A percentile compares a stretch with the other conserved stretches of the same genome.
These are phyloP conservation scores for Aurantiochytrium sp. DNA, from an alignment of 108 stramenopile genomes.

Conservation along the genomic window DNA sequence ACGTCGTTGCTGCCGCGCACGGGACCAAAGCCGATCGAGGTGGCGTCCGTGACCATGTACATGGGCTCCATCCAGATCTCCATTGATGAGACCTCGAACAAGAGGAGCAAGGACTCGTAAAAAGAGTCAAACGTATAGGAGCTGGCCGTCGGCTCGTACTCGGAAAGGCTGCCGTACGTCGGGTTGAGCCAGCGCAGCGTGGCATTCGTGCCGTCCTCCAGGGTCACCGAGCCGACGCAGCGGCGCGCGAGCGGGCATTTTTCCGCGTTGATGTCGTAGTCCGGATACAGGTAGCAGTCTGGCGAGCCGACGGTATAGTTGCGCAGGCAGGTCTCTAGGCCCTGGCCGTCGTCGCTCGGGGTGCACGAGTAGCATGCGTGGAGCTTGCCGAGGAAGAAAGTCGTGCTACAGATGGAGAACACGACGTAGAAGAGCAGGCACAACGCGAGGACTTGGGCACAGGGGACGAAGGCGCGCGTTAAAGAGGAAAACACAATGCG, in stretches of 20 bases:
- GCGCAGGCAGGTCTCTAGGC: not conserved
- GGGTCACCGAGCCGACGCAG: not conserved
- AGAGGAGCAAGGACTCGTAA: conserved; percentile 35
- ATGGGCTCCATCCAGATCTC: conserved; percentile 53
- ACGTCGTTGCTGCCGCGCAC: conserved; percentile 9
- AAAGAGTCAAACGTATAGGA: conserved; percentile 50
- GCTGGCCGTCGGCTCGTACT: not conserved
- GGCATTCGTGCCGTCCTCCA: not conserved
- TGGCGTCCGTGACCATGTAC: conserved; percentile 42
- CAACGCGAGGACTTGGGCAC: conserved; percentile 53
- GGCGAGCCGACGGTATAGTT: not conserved
- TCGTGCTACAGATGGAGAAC: conserved; percentile 65
- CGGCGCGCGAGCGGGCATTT: not conserved
- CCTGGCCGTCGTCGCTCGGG: not conserved
- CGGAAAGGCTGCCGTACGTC: not conserved
- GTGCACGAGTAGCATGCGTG: conserved; percentile 45
- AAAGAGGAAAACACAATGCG: conserved; percentile 67
- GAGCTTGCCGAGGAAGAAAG: conserved; percentile 64
- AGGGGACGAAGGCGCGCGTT: conserved; percentile 54
- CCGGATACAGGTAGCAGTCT: not conserved
- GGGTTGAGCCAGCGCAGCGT: conserved; percentile 4
- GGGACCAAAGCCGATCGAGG: conserved; percentile 26
- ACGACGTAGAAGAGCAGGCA: conserved; percentile 57
- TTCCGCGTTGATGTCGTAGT: not conserved
- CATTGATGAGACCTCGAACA: conserved; percentile 50